Evolutionary conservation across 2,329 filamentous ascomycete genomes (phyloP).

Genomic region (Pseudogymnoascus sp.): DNA sequence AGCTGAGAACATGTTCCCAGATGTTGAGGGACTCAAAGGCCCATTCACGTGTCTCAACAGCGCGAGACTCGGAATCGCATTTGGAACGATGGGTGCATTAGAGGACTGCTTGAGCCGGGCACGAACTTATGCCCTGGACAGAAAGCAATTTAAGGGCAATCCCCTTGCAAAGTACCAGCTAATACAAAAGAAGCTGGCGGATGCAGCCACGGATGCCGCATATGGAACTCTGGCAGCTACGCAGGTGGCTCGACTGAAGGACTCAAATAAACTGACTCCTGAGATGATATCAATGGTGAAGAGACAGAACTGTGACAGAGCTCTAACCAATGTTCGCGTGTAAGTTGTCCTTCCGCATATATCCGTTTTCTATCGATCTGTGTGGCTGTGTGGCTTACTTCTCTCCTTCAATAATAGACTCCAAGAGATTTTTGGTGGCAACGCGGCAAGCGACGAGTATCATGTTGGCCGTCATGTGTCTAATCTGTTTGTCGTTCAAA

Average conservation of each 20-base stretch:
- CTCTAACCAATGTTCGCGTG: conserved; percentile 70
- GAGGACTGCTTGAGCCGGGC: conserved; percentile 83
- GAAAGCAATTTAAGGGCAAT: conserved; percentile 94
- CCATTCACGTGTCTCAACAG: conserved; percentile 94
- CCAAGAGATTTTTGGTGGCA: conserved; percentile 95
- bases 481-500: conserved; percentile 95
- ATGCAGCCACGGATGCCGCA: conserved; percentile 82
- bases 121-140: conserved; percentile 79
- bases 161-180: conserved; percentile 94
- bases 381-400: not conserved
- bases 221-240: conserved; percentile 85
- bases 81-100: conserved; percentile 86
- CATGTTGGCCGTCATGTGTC: conserved; percentile 89
- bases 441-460: conserved; percentile 95
- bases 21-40: conserved; percentile 76
- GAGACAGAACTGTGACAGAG: conserved; percentile 91
- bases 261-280: conserved; percentile 75
- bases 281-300: conserved; percentile 99
- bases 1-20: conserved; percentile 86
- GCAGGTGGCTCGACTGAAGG: conserved; percentile 89
- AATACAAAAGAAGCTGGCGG: conserved; percentile 93
- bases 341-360: not conserved
- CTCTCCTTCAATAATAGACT: conserved; percentile 34
- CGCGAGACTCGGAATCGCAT: conserved; percentile 86
- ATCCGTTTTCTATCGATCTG: not conserved